Percentiles rank a stretch among this genome's conserved stretches.
phyloP scores from a whole-genome alignment of 2,329 filamentous ascomycete species.

The Blastomyces emzantsi region DNA sequence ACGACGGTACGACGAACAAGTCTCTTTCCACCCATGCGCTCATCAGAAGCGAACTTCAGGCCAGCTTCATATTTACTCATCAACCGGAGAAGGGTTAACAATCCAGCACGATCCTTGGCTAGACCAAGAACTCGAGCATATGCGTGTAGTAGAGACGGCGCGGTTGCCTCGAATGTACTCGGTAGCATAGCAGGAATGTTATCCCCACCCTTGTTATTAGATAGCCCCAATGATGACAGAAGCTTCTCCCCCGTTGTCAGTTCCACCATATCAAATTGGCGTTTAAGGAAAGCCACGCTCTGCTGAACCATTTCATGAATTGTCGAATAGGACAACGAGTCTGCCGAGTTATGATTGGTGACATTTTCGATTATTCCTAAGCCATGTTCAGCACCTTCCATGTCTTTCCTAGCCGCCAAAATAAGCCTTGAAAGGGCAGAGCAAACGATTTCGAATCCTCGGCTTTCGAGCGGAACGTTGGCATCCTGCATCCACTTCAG shows the following conservation, averaged over 20 bases:
- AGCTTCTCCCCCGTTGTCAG: slow-evolving; percentile 19
- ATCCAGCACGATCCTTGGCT: slow-evolving; percentile 31
- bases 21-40: slow-evolving; percentile 29
- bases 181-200: slow-evolving; percentile 20
- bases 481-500: slow-evolving; percentile 28
- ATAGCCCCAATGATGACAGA: neutral
- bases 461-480: slow-evolving; percentile 24
- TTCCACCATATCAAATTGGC: slow-evolving; percentile 30
- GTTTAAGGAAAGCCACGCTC: slow-evolving; percentile 28
- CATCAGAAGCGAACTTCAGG: slow-evolving; percentile 29
- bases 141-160: slow-evolving; percentile 33
- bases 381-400: slow-evolving; percentile 22
- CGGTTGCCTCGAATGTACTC: slow-evolving; percentile 28
- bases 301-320: slow-evolving; percentile 26
- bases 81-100: slow-evolving; percentile 36
- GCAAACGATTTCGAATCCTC: slow-evolving; percentile 31
- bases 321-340: neutral
- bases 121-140: slow-evolving; percentile 36
- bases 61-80: slow-evolving; percentile 29
- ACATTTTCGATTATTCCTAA: slow-evolving; percentile 15
- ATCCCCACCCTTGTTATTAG: neutral
- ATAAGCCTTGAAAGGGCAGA: slow-evolving; percentile 30
- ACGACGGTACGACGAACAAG: slow-evolving; percentile 34
- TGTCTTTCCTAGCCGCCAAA: slow-evolving; percentile 23
- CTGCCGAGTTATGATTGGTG: slow-evolving; percentile 10